A percentile compares a stretch with the other conserved stretches of the same genome.
Conservation (phyloP, 108 stramenopile species). For the Skeletonema marinoi region DNA sequence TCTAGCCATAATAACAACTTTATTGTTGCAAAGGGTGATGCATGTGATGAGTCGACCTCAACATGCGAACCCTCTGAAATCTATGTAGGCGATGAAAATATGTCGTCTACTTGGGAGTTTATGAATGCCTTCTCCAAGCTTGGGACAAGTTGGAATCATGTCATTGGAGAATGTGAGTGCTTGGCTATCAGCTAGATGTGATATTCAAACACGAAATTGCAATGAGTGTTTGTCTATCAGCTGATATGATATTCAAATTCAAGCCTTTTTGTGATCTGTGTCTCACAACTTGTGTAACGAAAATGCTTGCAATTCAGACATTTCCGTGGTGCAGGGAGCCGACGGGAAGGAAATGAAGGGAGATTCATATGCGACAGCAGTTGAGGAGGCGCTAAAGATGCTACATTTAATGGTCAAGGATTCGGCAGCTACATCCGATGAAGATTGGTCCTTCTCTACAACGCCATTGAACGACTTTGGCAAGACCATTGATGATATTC, state of each 20-base stretch:
- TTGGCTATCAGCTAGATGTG: background rate
- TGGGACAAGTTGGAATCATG: conserved; percentile 49
- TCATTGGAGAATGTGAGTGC: conserved; percentile 17
- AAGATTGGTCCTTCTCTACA: conserved; percentile 44
- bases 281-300: background rate
- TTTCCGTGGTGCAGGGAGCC: conserved; percentile 41
- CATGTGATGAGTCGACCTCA: background rate
- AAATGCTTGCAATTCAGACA: background rate
- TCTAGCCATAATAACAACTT: background rate
- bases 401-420: conserved; percentile 30
- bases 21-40: background rate
- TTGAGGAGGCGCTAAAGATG: conserved; percentile 32
- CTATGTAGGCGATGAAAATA: conserved; percentile 9
- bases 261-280: background rate
- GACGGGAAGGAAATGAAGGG: conserved; percentile 44
- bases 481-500: conserved; percentile 46
- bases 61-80: background rate
- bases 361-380: conserved; percentile 20
- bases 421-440: conserved; percentile 27
- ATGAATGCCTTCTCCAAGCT: conserved; percentile 49
- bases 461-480: conserved; percentile 45
- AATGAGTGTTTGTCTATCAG: too few species aligned
- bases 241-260: background rate
- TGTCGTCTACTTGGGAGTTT: conserved; percentile 31
- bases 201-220: too few species aligned